Evolutionary conservation across 2,329 filamentous ascomycete genomes (phyloP).

Genomic region (Fusarium cicatricum): DNA sequence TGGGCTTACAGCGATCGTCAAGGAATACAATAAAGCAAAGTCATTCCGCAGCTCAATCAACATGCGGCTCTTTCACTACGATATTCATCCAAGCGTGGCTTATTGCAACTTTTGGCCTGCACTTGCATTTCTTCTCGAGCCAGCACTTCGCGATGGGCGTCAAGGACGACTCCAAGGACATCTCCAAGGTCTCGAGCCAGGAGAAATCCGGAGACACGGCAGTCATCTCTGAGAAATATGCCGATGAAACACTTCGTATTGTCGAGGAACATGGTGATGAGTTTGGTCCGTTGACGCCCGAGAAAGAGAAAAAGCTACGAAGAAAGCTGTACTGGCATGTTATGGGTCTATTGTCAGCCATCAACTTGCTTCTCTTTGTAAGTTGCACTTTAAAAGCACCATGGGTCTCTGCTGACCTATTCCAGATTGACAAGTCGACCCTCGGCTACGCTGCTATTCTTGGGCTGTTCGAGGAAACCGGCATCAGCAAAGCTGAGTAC

Average conservation of each 20-base stretch:
- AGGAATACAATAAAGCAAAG: background rate
- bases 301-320: slow-evolving; percentile 44
- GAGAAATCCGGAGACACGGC: slow-evolving; percentile 2
- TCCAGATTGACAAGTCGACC: slow-evolving; percentile 51
- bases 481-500: slow-evolving; percentile 48
- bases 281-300: slow-evolving; percentile 43
- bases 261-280: slow-evolving; percentile 46
- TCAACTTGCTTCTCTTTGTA: slow-evolving; percentile 49
- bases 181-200: slow-evolving; percentile 11
- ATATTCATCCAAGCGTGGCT: background rate
- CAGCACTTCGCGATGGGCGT: background rate
- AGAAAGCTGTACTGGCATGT: slow-evolving; percentile 46
- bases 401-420: background rate
- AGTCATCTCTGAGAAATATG: slow-evolving; percentile 37
- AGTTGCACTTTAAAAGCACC: slow-evolving; percentile 8
- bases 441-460: slow-evolving; percentile 49
- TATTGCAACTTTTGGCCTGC: background rate
- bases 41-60: background rate
- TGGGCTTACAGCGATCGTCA: background rate
- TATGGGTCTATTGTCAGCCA: slow-evolving; percentile 43
- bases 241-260: slow-evolving; percentile 48
- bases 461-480: slow-evolving; percentile 51
- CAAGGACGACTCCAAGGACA: slow-evolving; percentile 2
- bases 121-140: too few species aligned
- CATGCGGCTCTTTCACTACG: background rate